Conservation (phyloP, 306 rosid genomes). For the Begonia masoniana region DNA sequence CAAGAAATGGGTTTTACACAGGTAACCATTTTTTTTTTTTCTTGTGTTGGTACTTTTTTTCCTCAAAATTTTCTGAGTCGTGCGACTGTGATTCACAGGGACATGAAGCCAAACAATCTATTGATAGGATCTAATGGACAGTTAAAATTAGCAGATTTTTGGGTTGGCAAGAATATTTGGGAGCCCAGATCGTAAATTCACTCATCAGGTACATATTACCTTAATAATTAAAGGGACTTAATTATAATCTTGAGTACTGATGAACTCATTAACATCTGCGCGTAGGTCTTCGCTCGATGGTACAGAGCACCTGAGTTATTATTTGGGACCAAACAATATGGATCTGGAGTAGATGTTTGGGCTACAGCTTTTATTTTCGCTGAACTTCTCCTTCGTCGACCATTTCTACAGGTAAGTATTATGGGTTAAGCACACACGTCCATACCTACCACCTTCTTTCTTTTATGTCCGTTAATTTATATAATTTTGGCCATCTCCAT, state of each 20-base stretch:
- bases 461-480: no score
- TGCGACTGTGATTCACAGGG: conserved; percentile 43
- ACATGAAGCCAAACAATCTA: conserved; percentile 96
- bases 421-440: no score
- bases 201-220: conserved; percentile 59
- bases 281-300: conserved; percentile 94
- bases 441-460: no score
- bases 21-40: conserved; percentile 24
- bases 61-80: conserved; percentile 3
- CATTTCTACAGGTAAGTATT: conserved; percentile 96
- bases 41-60: neutral
- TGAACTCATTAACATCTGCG: conserved; percentile 3
- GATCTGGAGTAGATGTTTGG: conserved; percentile 97
- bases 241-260: conserved; percentile 2
- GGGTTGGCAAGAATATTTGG: conserved; percentile 97
- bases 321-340: conserved; percentile 92
- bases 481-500: no score
- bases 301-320: conserved; percentile 96
- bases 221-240: neutral
- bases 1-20: conserved; percentile 94
- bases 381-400: conserved; percentile 82
- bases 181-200: conserved; percentile 89
- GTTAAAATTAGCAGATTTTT: conserved; percentile 96
- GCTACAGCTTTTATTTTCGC: conserved; percentile 97
- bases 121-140: conserved; percentile 89